phyloP scores from a whole-genome alignment of 495 filamentous ascomycete genomes.

The Penicillium macrosclerotiorum region DNA sequence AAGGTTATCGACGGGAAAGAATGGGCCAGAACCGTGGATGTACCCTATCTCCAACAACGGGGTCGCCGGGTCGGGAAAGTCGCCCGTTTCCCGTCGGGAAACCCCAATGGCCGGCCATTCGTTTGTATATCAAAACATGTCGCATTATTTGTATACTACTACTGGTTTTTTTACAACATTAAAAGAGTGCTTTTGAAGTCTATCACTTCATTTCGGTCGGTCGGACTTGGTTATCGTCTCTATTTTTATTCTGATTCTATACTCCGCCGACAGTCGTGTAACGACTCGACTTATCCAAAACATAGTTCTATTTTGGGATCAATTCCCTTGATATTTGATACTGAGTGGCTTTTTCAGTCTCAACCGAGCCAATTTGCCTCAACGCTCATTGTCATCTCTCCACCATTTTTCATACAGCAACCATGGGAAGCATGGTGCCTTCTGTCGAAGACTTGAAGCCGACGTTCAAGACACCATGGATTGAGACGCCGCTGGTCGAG shows the following conservation, averaged over 20 bases:
- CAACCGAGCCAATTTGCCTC: background rate
- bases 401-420: slow-evolving; percentile 12
- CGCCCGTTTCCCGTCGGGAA: slow-evolving; percentile 39
- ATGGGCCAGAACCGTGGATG: slow-evolving; percentile 23
- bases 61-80: slow-evolving; percentile 35
- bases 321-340: slow-evolving; percentile 10
- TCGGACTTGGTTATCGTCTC: slow-evolving; percentile 1
- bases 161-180: background rate
- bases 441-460: slow-evolving; percentile 34
- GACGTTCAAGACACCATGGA: slow-evolving; percentile 56
- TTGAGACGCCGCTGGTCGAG: slow-evolving; percentile 69
- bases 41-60: background rate
- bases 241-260: slow-evolving; percentile 10
- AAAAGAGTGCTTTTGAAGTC: background rate
- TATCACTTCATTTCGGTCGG: slow-evolving; percentile 1
- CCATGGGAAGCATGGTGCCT: slow-evolving; percentile 33
- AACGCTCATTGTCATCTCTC: slow-evolving; percentile 1
- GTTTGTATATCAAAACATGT: slow-evolving; percentile 37
- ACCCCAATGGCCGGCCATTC: slow-evolving; percentile 7
- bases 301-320: slow-evolving; percentile 14
- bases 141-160: slow-evolving; percentile 18
- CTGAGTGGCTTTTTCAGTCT: background rate
- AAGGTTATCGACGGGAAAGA: slow-evolving; percentile 40
- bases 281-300: slow-evolving; percentile 8
- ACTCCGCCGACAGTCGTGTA: slow-evolving; percentile 9